phyloP scores from a whole-genome alignment of 345 rosid species.

The Hibiscus trionum region DNA sequence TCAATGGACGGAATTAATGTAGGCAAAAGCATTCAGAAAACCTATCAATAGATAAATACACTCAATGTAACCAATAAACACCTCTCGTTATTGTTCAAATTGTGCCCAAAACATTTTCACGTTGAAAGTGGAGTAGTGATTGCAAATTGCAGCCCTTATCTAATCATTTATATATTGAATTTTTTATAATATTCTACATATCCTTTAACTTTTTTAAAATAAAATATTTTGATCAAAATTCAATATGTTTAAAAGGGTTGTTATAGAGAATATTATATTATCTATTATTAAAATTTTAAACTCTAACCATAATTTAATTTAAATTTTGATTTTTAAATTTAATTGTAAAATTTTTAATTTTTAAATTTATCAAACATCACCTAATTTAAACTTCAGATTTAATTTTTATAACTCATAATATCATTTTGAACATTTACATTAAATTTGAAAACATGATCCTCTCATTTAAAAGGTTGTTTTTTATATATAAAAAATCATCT shows the following conservation, averaged over 20 bases:
- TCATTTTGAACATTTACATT: neutral
- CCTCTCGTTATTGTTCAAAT: neutral
- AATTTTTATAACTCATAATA: neutral
- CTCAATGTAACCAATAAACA: neutral
- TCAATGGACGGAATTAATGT: too few relatives aligned
- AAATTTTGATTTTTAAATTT: too few relatives aligned
- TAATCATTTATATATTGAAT: neutral
- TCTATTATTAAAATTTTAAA: too few relatives aligned
- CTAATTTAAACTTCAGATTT: too few relatives aligned
- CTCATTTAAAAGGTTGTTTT: neutral
- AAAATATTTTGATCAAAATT: neutral
- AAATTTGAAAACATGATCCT: neutral
- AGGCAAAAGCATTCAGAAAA: neutral
- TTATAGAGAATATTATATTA: too few relatives aligned
- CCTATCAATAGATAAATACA: neutral
- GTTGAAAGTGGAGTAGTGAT: neutral
- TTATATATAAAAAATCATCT: neutral
- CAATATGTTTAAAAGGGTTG: neutral
- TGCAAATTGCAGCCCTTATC: neutral
- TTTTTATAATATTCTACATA: too few relatives aligned
- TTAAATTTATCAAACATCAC: too few relatives aligned
- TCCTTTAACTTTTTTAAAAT: neutral
- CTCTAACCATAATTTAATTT: too few relatives aligned
- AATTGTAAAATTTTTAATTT: too few relatives aligned
- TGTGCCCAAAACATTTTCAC: neutral